Evolutionary conservation across 139 green algal species (phyloP), one percentile per base, ranked within the genome.

Genomic region (Coelastrella sp.): DNA sequence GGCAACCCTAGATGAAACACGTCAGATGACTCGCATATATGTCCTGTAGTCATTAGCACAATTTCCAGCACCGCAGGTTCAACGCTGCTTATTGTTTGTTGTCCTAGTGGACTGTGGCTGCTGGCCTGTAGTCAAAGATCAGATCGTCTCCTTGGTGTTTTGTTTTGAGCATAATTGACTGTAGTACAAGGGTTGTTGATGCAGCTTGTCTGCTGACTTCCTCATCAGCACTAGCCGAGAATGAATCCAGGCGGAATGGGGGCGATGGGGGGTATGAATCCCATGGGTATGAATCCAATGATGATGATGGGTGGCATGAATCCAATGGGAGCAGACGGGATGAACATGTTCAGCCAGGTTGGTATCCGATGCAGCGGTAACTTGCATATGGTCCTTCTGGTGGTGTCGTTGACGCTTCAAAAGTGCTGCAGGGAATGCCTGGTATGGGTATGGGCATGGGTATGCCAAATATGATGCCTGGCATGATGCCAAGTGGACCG

Each of bases 371-470:
- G n/a, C n/a, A n/a, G n/a, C n/a, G n/a, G n/a, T n/a, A n/a, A n/a
- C n/a, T n/a, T n/a, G n/a, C n/a, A n/a, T n/a, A n/a, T n/a, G n/a
- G n/a, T n/a, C n/a, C n/a, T n/a, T n/a, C n/a, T n/a, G n/a, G n/a
- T n/a, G n/a, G n/a, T n/a, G n/a, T n/a, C n/a, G n/a, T n/a, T n/a
- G n/a, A n/a, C n/a, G n/a, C n/a, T n/a, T n/a, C n/a, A n/a, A n/a
- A 23, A 21, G 45, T 40, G 62, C 62, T 69, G 62, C 62, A 69
- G 62, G 62, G 62, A 35, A 79, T 79, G 71, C 73, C 73, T 60
- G 73, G 73, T 19, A 81, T 81, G 73, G 73, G 73, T 35, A 81
- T 81, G 73, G 73, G 73, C 50, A 81, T 81, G 73, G 73, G 73
- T 6, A 53, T 53, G 11, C 40, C 41, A 9, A 57, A 57, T 3